Evolutionary conservation across 345 rosid genomes (phyloP).

Genomic region (Dipteronia dyeriana): DNA sequence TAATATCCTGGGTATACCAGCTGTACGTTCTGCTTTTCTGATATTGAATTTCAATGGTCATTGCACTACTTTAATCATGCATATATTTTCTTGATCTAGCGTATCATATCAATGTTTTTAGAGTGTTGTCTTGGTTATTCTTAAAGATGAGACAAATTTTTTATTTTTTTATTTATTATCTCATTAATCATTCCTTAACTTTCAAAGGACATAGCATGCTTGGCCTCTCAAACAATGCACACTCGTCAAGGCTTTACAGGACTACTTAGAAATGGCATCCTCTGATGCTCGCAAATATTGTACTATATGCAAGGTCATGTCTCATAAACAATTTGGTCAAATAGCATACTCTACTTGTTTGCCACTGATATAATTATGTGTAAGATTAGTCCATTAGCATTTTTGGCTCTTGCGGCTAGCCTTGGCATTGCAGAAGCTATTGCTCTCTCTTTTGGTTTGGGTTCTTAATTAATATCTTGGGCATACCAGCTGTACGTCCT

Average conservation of each 20-base stretch:
- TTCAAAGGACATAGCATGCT: background rate
- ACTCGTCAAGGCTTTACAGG: background rate
- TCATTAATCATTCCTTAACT: background rate
- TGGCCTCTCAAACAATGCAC: background rate
- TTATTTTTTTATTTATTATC: too few species aligned
- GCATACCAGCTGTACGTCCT: constrained; percentile 82
- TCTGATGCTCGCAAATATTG: background rate
- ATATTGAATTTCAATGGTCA: constrained; percentile 12
- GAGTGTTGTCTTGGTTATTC: background rate
- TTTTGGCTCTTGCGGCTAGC: constrained; percentile 68
- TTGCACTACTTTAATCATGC: constrained; percentile 3
- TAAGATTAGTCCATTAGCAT: too few species aligned
- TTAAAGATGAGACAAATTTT: background rate
- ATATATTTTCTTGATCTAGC: background rate
- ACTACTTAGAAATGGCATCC: background rate
- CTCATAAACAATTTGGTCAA: background rate
- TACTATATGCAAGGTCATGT: background rate
- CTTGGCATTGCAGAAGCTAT: constrained; percentile 83
- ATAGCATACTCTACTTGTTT: background rate
- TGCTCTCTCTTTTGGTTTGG: constrained; percentile 72
- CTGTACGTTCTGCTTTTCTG: constrained; percentile 58
- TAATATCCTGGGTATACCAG: constrained; percentile 94
- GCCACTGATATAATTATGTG: background rate
- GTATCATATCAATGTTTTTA: background rate
- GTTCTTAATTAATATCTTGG: constrained; percentile 85